A percentile compares a stretch with the other conserved stretches of the same genome.
Conservation (phyloP, 106 monocot genomes). For the Allium cepa region DNA sequence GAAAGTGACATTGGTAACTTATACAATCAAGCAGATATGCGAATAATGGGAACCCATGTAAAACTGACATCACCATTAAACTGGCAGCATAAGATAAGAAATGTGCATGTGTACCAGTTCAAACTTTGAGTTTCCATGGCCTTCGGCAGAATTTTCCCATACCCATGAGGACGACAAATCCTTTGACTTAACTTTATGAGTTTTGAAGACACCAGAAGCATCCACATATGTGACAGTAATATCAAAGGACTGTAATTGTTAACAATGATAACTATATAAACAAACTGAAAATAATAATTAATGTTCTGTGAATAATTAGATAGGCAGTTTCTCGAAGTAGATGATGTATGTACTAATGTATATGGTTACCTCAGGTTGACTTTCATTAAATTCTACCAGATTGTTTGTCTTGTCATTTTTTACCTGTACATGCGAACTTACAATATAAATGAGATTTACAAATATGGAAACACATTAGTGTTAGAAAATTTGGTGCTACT, state of each 20-base stretch:
- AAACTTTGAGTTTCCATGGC: slow-evolving; percentile 4
- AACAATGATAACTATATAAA: neutral
- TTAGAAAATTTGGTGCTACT: too few relatives aligned
- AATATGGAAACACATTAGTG: neutral
- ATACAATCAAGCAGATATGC: neutral
- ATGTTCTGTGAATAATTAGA: neutral
- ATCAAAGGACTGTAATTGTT: slow-evolving; percentile 10
- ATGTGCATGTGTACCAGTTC: slow-evolving; percentile 14
- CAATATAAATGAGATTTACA: neutral
- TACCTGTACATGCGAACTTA: neutral
- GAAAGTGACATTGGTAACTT: neutral
- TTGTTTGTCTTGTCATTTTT: slow-evolving; percentile 1
- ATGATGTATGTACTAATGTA: neutral
- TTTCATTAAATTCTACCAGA: neutral
- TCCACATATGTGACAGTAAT: slow-evolving; percentile 24
- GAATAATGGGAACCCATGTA: neutral
- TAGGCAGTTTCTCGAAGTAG: neutral
- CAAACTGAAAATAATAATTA: neutral
- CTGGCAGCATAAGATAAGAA: neutral
- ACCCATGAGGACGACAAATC: slow-evolving; percentile 28
- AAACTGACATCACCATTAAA: too few relatives aligned
- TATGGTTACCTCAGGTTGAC: neutral
- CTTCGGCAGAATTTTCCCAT: slow-evolving; percentile 15
- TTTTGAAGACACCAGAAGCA: slow-evolving; percentile 17
- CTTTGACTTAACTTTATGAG: slow-evolving; percentile 20